Base-by-base conservation (phyloP, 192 early-diverging fungal genomes). In the Backusella circina region DNA sequence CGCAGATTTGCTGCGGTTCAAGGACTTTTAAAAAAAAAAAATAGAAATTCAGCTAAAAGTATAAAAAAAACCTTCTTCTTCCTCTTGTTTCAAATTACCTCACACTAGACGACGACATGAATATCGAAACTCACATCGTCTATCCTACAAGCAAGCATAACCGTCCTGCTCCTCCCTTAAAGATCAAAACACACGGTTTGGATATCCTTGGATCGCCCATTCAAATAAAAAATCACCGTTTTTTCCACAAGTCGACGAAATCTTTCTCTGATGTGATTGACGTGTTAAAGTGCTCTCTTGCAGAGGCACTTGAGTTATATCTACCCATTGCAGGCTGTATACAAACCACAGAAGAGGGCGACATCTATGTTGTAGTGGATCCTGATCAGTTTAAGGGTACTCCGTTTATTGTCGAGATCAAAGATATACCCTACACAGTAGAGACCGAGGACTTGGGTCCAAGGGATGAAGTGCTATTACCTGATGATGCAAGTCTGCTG, bases 301-400 rank as follows among this genome's bases (percentile, higher is more conserved):
- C 81, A 3, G 78, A 79, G 50, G 78, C 81, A 57, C 65, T 83
- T n/a, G 81, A 83, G 72, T 65, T 83, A 31, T 79, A 77, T 69
- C 77, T 75, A 72, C 78, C 81, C 13, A 72, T 83, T 44, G 65
- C 81, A 71, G 81, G 81, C 33, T 74, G 61, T 16, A 57, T 79
- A 47, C 30, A 67, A 13, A 37, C 67, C 13, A 77, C 73, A 70
- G 78, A 79, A 44, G 30, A 47, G 4, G 75, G 78, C 28, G 72
- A 83, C 23, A 21, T 33, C 21, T 61, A 61, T 28, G 26, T 61
- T 61, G 26, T 13, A 26, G 26, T 28, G 10, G 54, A 61, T 28
- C 10, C 26, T 4, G 23, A 26, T 26, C 10, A 26, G 9, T 61
- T 28, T 61, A 61, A 28, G 26, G 54, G 54, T 0, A 61, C 54